Evolutionary conservation across 371 early-diverging fungal genomes (phyloP), one percentile per base, ranked within the genome.

Genomic region (Mucor mucedo): DNA sequence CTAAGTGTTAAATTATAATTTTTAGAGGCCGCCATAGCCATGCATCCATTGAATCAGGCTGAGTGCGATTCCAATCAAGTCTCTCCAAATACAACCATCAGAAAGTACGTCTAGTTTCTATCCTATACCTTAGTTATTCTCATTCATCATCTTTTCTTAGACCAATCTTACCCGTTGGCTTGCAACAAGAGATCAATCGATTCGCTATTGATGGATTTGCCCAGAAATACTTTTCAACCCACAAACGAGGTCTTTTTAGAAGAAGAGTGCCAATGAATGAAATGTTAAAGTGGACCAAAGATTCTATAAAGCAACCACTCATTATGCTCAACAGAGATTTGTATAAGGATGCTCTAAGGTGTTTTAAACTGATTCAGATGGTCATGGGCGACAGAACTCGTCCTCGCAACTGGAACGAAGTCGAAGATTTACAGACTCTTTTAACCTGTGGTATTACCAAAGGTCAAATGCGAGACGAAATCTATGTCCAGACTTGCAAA

Each of bases 171-270:
- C 92, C 95, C 10, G 68, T 78, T 39, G 86, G 84, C 45, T 67
- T 94, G 45, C 83, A 86, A 63, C 63, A 84, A 7, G 91, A 95
- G 47, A 90, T 94, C n/a, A 85, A 72, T 39, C 86, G 89, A 60
- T 95, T 93, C 75, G 84, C 88, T 21, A 93, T 97, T 68, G 93
- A 94, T 39, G 94, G 95, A 0, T 97, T 93, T 84, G 98, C 98
- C 4, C 78, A 88, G 73, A 92, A 92, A 66, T 94, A 94, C 73
- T 98, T 98, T 79, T 76, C 93, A 0, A 90, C 90, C 6, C 97
- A 95, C 65, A 93, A 93, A 72, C 85, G 88, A 45, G 97, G 97
- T 0, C 71, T 80, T 1, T 91, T 97, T 60, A 77, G 94, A 65
- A 87, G 91, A 45, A 89, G 80, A 65, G 93, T 97, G 2, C 94